Evolutionary conservation across 371 early-diverging fungal species (phyloP), one percentile per base, ranked within the genome.

Genomic region (Nosema muscidifuracis): DNA sequence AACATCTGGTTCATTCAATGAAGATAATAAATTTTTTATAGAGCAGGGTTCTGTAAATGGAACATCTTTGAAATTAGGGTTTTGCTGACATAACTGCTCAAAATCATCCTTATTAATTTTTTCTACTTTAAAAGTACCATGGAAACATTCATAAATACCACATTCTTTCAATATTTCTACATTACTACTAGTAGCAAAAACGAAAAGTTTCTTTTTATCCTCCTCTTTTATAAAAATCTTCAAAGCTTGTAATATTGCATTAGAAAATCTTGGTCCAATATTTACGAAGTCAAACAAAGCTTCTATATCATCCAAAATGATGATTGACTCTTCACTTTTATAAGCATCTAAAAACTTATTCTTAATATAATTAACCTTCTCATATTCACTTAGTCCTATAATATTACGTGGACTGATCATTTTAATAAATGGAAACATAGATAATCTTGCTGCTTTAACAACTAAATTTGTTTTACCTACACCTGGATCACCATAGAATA

Each of bases 181-280:
- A 58, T 55, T 60, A 44, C 71, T 65, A 1, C 77, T 72, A 18
- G 84, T 84, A 1, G 77, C 84, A 71, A 84, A 65, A 22, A 84
- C 82, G 58, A 84, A 75, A 13, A 80, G 33, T 58, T 79, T 82
- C 28, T 66, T 66, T 64, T 71, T 74, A 44, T 68, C 66, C 58
- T 83, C 81, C 22, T 71, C 76, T 66, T 82, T 83, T 34, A 80
- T 75, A 71, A 82, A 84, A 56, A 83, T 78, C 73, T 84, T 84
- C 12, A 99, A 84, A 0, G 96, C 92, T 82, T 99, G 98, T 16
- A 99, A 84, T 1, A 97, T 89, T 1, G 86, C 78, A 83, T 95
- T 99, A 30, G 93, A 93, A 83, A 99, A 97, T 26, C 97, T 87
- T 20, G 97, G 93, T 1, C 98, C 98, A 77, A 99, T 94, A 1